Base-by-base conservation (phyloP, 108 stramenopile species). In the Nitzschia inconspicua region DNA sequence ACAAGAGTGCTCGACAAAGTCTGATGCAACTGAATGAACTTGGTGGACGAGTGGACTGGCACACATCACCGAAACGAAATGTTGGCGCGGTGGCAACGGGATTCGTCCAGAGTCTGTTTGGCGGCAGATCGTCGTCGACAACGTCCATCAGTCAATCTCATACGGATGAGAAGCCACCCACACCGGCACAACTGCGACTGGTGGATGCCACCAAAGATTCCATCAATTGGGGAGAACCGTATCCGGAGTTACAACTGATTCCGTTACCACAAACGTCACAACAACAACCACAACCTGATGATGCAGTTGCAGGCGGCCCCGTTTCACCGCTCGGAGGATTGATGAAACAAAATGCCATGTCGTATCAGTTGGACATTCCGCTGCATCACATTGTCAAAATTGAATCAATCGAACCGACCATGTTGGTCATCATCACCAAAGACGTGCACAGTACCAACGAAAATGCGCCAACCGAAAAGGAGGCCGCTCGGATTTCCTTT, bases 1-100 rank as follows among this genome's bases (percentile, higher is more conserved):
- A 91, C 48, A 41, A 57, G 29, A 48, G 68, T 36, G 89, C 86
- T 2, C 64, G 86, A 24, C 47, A 60, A 28, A 74, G 84, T 11
- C 59, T 83, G 18, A 63, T 76, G 57, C 43, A 70, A 32, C 28
- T 91, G n/a, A 63, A 73, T 20, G 37, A 47, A n/a, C 18, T 76
- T n/a, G 60, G 67, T 3, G 22, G 43, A 5, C 57, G 55, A 25
- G 76, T 83, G 8, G 62, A 73, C 53, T 82, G 77, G 80, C 80
- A 81, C 57, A 50, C 44, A 0, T 40, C 56, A 9, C 25, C 53
- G 2, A 34, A 28, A 25, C 30, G 40, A 13, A 27, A 36, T 24
- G 31, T 44, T 13, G 34, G 24, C 8, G 27, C 4, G 39, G 5
- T 51, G 27, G 57, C 63, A 26, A 32, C 49, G 20, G 82, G 82